phyloP scores from a whole-genome alignment of 352 stramenopile species.

The Elongisporangium prolatum region DNA sequence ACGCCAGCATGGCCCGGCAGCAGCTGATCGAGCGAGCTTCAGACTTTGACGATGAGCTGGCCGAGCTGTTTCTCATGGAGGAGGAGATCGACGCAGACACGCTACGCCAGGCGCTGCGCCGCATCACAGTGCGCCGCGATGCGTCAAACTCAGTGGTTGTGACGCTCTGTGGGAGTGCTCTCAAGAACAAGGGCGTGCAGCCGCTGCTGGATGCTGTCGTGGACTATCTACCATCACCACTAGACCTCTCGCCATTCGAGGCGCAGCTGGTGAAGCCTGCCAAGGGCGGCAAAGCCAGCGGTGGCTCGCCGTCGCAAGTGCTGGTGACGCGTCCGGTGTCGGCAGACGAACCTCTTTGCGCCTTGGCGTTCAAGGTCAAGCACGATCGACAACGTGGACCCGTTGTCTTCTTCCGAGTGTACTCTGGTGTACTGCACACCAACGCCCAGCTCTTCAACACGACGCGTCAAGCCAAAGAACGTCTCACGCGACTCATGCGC shows the following conservation, averaged over 20 bases:
- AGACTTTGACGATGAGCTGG: constrained; percentile 70
- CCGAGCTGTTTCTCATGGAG: constrained; percentile 72
- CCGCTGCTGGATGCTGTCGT: constrained; percentile 97
- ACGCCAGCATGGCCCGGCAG: constrained; percentile 35
- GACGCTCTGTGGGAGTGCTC: constrained; percentile 54
- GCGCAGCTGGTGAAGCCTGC: constrained; percentile 28
- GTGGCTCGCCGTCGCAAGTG: constrained; percentile 3
- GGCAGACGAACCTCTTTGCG: constrained; percentile 42
- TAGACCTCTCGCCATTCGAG: constrained; percentile 80
- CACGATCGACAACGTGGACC: constrained; percentile 71
- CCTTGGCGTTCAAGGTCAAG: constrained; percentile 74
- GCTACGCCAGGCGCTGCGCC: constrained; percentile 49
- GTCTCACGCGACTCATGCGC: constrained; percentile 78
- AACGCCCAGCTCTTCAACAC: constrained; percentile 80
- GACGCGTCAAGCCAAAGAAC: constrained; percentile 53
- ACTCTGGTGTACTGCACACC: constrained; percentile 86
- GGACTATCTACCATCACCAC: constrained; percentile 95
- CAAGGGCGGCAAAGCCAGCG: constrained; percentile 23
- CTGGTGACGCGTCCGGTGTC: constrained; percentile 31
- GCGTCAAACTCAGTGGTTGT: constrained; percentile 42
- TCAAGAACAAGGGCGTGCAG: constrained; percentile 93
- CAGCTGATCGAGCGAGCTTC: constrained; percentile 58
- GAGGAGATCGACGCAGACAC: constrained; percentile 44
- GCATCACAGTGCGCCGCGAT: constrained; percentile 48
- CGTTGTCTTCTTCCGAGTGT: constrained; percentile 92